A percentile compares a stretch with the other conserved stretches of the same genome.
phyloP scores from a whole-genome alignment of 2,329 filamentous ascomycete species.

The Tolypocladium ovalisporum region DNA sequence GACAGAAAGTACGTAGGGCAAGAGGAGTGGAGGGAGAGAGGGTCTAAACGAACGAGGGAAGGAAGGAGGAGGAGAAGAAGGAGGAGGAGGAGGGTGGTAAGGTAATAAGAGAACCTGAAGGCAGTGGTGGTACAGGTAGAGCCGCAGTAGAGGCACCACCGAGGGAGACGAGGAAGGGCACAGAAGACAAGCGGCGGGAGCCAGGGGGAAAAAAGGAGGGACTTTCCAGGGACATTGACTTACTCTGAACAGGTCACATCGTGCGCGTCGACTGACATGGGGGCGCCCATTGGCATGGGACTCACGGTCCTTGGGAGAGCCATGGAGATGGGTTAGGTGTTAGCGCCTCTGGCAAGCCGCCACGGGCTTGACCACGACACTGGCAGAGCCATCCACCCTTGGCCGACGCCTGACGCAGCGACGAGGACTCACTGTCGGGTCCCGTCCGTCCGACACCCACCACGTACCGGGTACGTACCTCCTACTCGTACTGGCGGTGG shows the following conservation, averaged over 20 bases:
- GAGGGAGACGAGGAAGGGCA: constrained; percentile 1
- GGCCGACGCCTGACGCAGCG: no score
- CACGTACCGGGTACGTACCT: background rate
- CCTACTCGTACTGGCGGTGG: no score
- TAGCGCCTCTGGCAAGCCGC: constrained; percentile 1
- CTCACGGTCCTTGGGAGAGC: background rate
- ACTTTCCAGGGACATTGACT: background rate
- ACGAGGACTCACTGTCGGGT: background rate
- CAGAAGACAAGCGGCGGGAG: background rate
- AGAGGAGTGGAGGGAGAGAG: constrained; percentile 7
- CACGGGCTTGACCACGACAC: no score
- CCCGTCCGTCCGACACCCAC: background rate
- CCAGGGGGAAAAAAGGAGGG: background rate
- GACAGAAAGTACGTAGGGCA: constrained; percentile 8
- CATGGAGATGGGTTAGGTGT: constrained; percentile 1
- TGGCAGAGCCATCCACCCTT: no score
- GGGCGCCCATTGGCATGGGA: background rate
- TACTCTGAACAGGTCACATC: background rate
- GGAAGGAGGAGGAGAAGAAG: constrained; percentile 3
- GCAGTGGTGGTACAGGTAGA: constrained; percentile 12
- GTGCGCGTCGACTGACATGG: background rate
- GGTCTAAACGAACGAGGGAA: background rate
- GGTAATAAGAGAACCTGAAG: constrained; percentile 7
- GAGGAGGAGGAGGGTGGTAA: background rate
- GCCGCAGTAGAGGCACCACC: background rate